A percentile compares a stretch with the other conserved stretches of the same genome.
These are phyloP conservation scores for Boletellus deceptivus DNA, from an alignment of 1,284 basidiomycete species.

Conservation along the genomic window DNA sequence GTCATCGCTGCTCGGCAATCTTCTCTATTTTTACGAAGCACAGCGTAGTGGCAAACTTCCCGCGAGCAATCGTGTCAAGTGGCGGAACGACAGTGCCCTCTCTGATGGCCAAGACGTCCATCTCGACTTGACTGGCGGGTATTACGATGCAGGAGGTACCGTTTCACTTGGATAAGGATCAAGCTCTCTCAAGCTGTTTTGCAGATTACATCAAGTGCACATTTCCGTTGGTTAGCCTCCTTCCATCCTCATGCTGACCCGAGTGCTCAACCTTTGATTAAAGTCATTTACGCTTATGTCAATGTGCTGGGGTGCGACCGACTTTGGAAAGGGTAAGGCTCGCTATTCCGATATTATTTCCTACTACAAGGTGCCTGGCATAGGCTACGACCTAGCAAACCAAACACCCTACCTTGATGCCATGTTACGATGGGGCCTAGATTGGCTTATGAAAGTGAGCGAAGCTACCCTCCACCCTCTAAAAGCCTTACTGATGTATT, in stretches of 20 bases:
- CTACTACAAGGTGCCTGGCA: not conserved
- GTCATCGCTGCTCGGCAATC: constrained; percentile 74
- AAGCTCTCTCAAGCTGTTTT: constrained; percentile 4
- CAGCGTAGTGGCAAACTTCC: constrained; percentile 82
- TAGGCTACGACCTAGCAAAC: constrained; percentile 78
- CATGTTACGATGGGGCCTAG: constrained; percentile 85
- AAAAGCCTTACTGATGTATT: not conserved
- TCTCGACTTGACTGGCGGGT: constrained; percentile 82
- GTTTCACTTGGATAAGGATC: constrained; percentile 1
- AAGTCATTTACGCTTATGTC: constrained; percentile 80
- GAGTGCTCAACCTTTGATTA: constrained; percentile 28
- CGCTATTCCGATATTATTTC: not conserved
- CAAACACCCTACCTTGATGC: constrained; percentile 88
- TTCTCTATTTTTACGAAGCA: constrained; percentile 89
- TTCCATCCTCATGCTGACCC: not conserved
- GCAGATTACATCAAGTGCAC: constrained; percentile 86
- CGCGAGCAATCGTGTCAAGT: constrained; percentile 69
- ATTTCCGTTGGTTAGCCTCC: constrained; percentile 62
- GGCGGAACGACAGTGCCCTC: constrained; percentile 81
- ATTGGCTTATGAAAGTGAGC: constrained; percentile 85
- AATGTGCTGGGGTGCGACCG: constrained; percentile 84
- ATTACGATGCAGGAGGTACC: constrained; percentile 86
- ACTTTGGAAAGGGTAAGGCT: constrained; percentile 67
- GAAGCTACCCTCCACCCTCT: not conserved
- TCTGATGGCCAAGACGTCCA: constrained; percentile 75